Base-by-base conservation (phyloP, 2,329 filamentous ascomycete species). In the Zymoseptoria tritici region DNA sequence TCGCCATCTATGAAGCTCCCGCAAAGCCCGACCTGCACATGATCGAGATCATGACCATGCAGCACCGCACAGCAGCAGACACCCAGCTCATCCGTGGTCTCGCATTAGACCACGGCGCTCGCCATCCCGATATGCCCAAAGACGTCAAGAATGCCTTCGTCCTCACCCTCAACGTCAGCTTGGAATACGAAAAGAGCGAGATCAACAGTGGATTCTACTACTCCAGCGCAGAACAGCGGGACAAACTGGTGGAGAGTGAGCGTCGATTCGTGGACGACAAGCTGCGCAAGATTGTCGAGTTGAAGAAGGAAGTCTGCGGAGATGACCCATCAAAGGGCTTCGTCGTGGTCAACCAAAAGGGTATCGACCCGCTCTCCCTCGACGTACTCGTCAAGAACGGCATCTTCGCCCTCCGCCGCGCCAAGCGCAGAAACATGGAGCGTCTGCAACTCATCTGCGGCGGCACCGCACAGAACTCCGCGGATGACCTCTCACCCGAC, bases 11-110 rank as follows among this genome's bases (percentile, higher is more conserved):
- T 80, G 84, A 91, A 75, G 81, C 90, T 19, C 90, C 90, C 24
- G 86, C 85, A 64, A 97, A 97, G 80, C 95, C 95, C 59, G 94
- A 99, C 78, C 78, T 99, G 72, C 93, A 97, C 81, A 99, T 99
- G 94, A 84, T 99, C 67, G 94, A 99, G 78, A 97, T 99, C 71
- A 99, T 99, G 94, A 97, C 96, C 76, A 97, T 99, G 93, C 94
- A 99, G 80, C 94, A 99, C 80, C 89, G 93, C 68, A 91, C 90
- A 56, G 92, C 93, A 60, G 90, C 94, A 31, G 94, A 99, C 76
- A 99, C 94, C 59, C 91, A 96, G 76, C 85, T 99, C 61, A 97
- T 99, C 75, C 86, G 89, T 66, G 94, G 94, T 61, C 82, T 99
- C 60, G 94, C 91, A 9, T 80, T 99, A 62, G 94, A 99, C 72